A percentile compares a stretch with the other conserved stretches of the same genome.
Conservation (phyloP, 495 filamentous ascomycete genomes). For the Podospora fimiseda region DNA sequence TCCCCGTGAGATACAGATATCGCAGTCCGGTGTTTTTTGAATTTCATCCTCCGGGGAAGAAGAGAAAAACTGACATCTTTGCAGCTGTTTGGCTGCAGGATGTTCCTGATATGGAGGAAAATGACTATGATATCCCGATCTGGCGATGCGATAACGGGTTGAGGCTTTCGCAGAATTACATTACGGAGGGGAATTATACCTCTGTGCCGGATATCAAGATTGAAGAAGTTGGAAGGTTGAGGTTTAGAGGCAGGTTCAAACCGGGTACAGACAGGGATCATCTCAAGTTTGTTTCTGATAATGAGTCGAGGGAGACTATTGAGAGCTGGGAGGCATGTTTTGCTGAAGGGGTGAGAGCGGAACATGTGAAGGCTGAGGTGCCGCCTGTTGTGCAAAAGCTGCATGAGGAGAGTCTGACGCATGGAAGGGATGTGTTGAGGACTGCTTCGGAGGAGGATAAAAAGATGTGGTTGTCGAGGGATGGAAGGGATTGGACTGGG, state of each 20-base stretch:
- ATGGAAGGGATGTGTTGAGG: conserved; percentile 74
- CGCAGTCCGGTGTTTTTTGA: conserved; percentile 84
- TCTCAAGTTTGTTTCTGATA: conserved; percentile 73
- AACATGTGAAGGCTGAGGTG: conserved; percentile 59
- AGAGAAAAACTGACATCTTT: conserved; percentile 59
- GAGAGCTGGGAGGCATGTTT: conserved; percentile 91
- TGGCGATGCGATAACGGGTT: conserved; percentile 69
- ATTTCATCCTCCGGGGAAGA: conserved; percentile 63
- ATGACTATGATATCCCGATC: conserved; percentile 74
- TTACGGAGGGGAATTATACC: conserved; percentile 64
- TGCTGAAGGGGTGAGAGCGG: conserved; percentile 71
- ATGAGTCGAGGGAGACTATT: conserved; percentile 83
- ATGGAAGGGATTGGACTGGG: conserved; percentile 84
- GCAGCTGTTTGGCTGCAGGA: conserved; percentile 81
- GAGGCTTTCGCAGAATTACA: conserved; percentile 83
- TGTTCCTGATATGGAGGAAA: conserved; percentile 69
- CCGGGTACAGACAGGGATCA: conserved; percentile 89
- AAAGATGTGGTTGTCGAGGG: conserved; percentile 67
- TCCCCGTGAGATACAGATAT: conserved; percentile 87
- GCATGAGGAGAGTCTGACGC: conserved; percentile 70
- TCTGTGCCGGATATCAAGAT: conserved; percentile 60
- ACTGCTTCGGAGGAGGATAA: conserved; percentile 62
- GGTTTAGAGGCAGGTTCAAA: conserved; percentile 75
- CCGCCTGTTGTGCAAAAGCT: conserved; percentile 59
- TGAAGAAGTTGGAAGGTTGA: conserved; percentile 69